Conservation (phyloP, 1,139 yeast genomes). For the Citeromyces hawaiiensis region DNA sequence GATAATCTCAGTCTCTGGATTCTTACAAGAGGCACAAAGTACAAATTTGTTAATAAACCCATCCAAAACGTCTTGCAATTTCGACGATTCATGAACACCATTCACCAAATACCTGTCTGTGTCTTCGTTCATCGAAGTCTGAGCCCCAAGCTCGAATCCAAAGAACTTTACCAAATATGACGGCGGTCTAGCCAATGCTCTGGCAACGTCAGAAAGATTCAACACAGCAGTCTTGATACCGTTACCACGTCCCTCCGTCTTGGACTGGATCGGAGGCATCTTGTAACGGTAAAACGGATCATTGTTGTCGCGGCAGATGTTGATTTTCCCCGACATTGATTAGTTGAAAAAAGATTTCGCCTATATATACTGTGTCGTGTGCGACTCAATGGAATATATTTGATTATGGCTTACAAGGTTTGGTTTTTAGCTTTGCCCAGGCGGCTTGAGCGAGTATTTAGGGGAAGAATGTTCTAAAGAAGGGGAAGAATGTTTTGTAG, state of each 20-base stretch:
- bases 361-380: too few species aligned
- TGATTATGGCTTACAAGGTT: too few species aligned
- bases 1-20: slow-evolving; percentile 92
- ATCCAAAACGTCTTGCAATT: slow-evolving; percentile 87
- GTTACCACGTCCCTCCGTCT: slow-evolving; percentile 98
- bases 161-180: slow-evolving; percentile 85
- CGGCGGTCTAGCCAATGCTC: slow-evolving; percentile 90
- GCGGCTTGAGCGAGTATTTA: too few species aligned
- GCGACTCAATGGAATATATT: too few species aligned
- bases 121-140: slow-evolving; percentile 67
- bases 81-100: slow-evolving; percentile 86
- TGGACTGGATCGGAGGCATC: slow-evolving; percentile 96
- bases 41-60: slow-evolving; percentile 90
- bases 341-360: too few species aligned
- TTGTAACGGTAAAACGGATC: slow-evolving; percentile 99
- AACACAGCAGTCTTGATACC: slow-evolving; percentile 95
- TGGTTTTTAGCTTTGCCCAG: too few species aligned
- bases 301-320: slow-evolving; percentile 92
- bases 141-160: slow-evolving; percentile 97
- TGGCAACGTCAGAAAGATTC: slow-evolving; percentile 84
- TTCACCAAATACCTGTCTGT: slow-evolving; percentile 85
- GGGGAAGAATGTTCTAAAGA: too few species aligned
- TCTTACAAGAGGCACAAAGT: slow-evolving; percentile 87
- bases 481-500: too few species aligned
- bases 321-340: slow-evolving; percentile 22